These are phyloP conservation scores for Tylopilus sp. DNA, from an alignment of 768 basidiomycete genomes.

Conservation along the genomic window DNA sequence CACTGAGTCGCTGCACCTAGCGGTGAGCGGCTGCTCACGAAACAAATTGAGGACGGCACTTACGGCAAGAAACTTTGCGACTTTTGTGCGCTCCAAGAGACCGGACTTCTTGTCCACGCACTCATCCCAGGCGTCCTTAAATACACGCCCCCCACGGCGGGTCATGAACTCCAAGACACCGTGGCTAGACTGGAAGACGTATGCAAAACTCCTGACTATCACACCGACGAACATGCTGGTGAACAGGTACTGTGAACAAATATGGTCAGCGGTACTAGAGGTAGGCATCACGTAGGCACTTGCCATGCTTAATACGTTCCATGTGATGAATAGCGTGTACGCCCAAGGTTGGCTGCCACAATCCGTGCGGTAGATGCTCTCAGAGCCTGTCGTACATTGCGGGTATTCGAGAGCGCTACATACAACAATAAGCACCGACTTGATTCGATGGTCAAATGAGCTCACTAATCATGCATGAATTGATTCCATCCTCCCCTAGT, in stretches of 20 bases:
- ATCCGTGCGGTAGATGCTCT: conserved; percentile 60
- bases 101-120: conserved; percentile 78
- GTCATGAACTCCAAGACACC: conserved; percentile 72
- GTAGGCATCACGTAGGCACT: conserved; percentile 13
- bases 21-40: not conserved
- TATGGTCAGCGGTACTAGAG: not conserved
- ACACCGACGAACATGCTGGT: conserved; percentile 96
- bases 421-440: not conserved
- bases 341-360: conserved; percentile 87
- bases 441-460: not conserved
- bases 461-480: conserved; percentile 94
- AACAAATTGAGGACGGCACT: conserved; percentile 27
- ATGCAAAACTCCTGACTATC: conserved; percentile 93
- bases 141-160: conserved; percentile 86
- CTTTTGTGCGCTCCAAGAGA: conserved; percentile 62
- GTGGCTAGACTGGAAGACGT: conserved; percentile 85
- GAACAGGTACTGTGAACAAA: conserved; percentile 75
- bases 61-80: conserved; percentile 81
- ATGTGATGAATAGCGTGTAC: conserved; percentile 86
- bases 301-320: conserved; percentile 95
- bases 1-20: conserved; percentile 62
- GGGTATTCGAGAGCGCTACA: conserved; percentile 71
- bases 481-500: conserved; percentile 91
- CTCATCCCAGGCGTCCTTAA: conserved; percentile 92
- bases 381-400: conserved; percentile 62